A percentile compares a stretch with the other conserved stretches of the same genome.
phyloP scores from a whole-genome alignment of 805 yeast species.

The Ogataea salicorniae region DNA sequence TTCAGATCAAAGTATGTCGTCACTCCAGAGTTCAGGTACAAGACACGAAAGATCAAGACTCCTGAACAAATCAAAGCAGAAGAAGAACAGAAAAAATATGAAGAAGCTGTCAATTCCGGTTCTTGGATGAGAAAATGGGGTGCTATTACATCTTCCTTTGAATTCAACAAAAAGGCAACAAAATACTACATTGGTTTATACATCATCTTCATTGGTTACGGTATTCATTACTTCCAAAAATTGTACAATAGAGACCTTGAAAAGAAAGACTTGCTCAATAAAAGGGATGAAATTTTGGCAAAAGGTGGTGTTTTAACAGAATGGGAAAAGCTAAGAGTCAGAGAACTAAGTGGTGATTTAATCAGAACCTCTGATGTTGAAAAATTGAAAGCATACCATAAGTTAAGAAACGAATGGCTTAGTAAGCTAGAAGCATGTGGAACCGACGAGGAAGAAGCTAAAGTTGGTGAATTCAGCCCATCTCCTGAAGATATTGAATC shows the following conservation, averaged over 20 bases:
- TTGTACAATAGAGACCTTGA: slow-evolving; percentile 62
- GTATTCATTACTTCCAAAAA: slow-evolving; percentile 62
- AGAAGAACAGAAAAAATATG: slow-evolving; percentile 24
- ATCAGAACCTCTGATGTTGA: slow-evolving; percentile 60
- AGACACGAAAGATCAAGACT: slow-evolving; percentile 24
- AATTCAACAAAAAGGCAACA: slow-evolving; percentile 59
- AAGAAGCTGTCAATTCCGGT: slow-evolving; percentile 32
- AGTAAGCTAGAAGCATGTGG: slow-evolving; percentile 5
- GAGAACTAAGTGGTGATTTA: slow-evolving; percentile 51
- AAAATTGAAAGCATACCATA: slow-evolving; percentile 54
- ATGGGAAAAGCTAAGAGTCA: slow-evolving; percentile 58
- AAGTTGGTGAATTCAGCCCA: slow-evolving; percentile 30
- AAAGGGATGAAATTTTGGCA: slow-evolving; percentile 17
- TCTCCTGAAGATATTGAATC: slow-evolving; percentile 28
- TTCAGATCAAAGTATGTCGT: slow-evolving; percentile 4
- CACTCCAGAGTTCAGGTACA: slow-evolving; percentile 25
- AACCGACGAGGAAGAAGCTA: slow-evolving; percentile 14
- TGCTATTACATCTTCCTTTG: slow-evolving; percentile 47
- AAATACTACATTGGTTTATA: slow-evolving; percentile 60
- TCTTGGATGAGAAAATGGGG: slow-evolving; percentile 42
- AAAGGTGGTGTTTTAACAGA: slow-evolving; percentile 43
- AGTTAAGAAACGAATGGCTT: slow-evolving; percentile 39
- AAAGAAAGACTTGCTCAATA: slow-evolving; percentile 31
- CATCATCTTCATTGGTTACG: slow-evolving; percentile 49
- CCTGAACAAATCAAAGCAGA: slow-evolving; percentile 26